A percentile compares a stretch with the other conserved stretches of the same genome.
Conservation (phyloP, 78 protist genomes). For the Dictyostelium firmibasis region DNA sequence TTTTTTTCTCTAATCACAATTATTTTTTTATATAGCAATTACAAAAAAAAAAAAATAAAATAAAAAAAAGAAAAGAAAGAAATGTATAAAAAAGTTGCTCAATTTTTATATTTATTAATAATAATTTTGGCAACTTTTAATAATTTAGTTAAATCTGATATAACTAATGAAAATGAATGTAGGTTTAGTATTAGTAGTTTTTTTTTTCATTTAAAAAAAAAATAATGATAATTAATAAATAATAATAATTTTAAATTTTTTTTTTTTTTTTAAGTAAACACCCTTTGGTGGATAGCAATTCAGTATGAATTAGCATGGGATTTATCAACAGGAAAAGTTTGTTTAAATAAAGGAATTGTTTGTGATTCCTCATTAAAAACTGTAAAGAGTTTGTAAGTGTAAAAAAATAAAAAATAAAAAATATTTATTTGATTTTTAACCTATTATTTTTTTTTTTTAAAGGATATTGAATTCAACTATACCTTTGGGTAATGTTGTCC, state of each 20-base stretch:
- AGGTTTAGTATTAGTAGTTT: no score
- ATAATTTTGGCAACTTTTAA: not conserved
- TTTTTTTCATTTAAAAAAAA: not conserved
- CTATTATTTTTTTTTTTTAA: no score
- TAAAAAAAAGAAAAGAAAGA: not conserved
- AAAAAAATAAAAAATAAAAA: no score
- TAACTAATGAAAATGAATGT: not conserved
- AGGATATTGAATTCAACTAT: not conserved
- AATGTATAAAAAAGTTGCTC: not conserved
- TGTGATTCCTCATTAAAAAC: not conserved
- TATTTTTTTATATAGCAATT: no score
- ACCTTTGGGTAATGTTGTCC: not conserved
- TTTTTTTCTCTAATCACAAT: no score
- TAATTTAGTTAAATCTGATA: not conserved
- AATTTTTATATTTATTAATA: no score
- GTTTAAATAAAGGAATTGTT: not conserved
- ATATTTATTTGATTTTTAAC: no score
- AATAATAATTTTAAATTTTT: not conserved
- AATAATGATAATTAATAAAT: no score
- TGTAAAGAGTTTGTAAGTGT: not conserved
- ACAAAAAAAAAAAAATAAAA: no score
- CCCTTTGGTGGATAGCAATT: not conserved
- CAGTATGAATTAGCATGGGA: not conserved
- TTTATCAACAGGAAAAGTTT: not conserved
- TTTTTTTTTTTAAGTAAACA: not conserved